These are phyloP conservation scores for barrel medic (Medicago truncatula) DNA, from an alignment of 306 rosid genomes.

Conservation along the genomic window MtrunA17r5.0-ANR NC_053045.1:55551001-55551500, in stretches of 20 bases:
- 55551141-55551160: conserved; percentile 28
- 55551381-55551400: background rate
- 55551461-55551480: too few species aligned
- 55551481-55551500: background rate
- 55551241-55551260: conserved; percentile 10
- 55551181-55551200: background rate
- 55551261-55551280: background rate
- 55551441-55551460: too few species aligned
- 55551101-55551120: conserved; percentile 94
- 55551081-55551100: conserved; percentile 78
- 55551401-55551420: background rate
- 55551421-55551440: background rate
- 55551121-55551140: conserved; percentile 72
- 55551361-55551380: background rate
- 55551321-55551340: background rate
- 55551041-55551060: conserved; percentile 71
- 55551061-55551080: conserved; percentile 74
- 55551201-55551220: background rate
- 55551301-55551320: background rate
- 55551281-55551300: background rate
- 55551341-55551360: conserved; percentile 10
- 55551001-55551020: background rate
- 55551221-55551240: background rate
- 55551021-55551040: conserved; percentile 19
- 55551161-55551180: conserved; percentile 4